phyloP scores from a whole-genome alignment of 176 grass and related monocot species.

The Thalia dealbata region DNA sequence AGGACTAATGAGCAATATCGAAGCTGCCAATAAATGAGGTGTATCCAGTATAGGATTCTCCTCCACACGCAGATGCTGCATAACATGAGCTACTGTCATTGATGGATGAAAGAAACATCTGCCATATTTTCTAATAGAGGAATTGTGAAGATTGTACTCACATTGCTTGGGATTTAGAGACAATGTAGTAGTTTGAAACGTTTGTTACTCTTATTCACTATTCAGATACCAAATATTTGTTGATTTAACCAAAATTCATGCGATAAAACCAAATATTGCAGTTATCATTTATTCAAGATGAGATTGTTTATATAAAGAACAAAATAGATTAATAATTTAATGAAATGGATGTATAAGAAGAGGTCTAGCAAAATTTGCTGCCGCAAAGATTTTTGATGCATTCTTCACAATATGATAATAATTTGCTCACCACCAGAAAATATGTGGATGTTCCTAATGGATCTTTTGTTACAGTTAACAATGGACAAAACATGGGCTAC shows the following conservation, averaged over 20 bases:
- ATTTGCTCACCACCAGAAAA: neutral
- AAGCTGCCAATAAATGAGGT: slow-evolving; percentile 66
- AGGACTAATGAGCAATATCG: slow-evolving; percentile 73
- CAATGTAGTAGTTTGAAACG: neutral
- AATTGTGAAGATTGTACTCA: neutral
- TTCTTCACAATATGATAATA: neutral
- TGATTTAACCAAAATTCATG: neutral
- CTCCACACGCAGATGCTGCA: slow-evolving; percentile 84
- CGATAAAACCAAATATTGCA: neutral
- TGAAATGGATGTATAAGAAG: too few species aligned
- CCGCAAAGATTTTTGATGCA: neutral
- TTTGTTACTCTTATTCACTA: neutral
- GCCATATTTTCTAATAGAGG: neutral
- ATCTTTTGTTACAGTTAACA: too few species aligned
- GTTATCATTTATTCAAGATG: neutral
- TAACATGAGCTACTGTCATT: neutral
- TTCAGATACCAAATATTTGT: neutral
- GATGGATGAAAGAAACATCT: neutral
- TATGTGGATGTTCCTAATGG: neutral
- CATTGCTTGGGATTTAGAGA: neutral
- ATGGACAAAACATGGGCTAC: too few species aligned
- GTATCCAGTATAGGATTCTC: slow-evolving; percentile 86
- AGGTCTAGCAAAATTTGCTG: neutral
- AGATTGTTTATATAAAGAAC: too few species aligned
- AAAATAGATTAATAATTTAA: too few species aligned